Evolutionary conservation across 1,284 basidiomycete species (phyloP).

Genomic region (Sporisorium reilianum): DNA sequence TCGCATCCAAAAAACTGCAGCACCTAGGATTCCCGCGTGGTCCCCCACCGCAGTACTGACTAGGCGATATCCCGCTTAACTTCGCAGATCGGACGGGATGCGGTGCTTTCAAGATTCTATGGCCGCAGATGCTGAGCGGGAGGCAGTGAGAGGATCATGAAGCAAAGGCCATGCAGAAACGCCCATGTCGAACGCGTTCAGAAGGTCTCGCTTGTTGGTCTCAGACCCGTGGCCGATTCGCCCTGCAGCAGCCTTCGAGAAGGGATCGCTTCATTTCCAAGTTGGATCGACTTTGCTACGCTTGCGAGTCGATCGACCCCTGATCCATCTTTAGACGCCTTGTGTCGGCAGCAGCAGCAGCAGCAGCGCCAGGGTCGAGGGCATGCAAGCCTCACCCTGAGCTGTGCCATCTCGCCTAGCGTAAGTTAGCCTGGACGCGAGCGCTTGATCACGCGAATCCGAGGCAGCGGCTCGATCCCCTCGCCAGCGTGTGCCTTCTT

Average conservation of each 20-base stretch:
- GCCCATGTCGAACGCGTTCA: neutral
- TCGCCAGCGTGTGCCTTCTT: neutral
- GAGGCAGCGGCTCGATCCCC: conserved; percentile 8
- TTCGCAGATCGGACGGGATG: conserved; percentile 84
- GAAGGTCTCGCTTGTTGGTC: neutral
- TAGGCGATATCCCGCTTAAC: conserved; percentile 82
- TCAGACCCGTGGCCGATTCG: neutral
- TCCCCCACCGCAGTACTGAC: conserved; percentile 87
- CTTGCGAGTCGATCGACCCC: no score
- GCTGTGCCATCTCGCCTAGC: neutral
- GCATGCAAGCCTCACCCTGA: conserved; percentile 4
- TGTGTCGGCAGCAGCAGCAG: neutral
- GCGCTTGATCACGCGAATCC: neutral
- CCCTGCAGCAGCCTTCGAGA: neutral
- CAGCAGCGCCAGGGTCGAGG: conserved; percentile 6
- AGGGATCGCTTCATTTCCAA: neutral
- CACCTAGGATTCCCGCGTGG: conserved; percentile 84
- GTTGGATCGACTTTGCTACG: no score
- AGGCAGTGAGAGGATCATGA: neutral
- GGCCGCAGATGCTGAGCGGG: conserved; percentile 75
- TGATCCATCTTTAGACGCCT: neutral
- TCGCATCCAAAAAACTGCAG: conserved; percentile 73
- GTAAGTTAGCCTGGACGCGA: neutral
- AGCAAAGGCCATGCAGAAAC: no score
- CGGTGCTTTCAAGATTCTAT: conserved; percentile 83